Base-by-base conservation (phyloP, 1,139 yeast genomes). In the Trichomonascaceae sp. region DNA sequence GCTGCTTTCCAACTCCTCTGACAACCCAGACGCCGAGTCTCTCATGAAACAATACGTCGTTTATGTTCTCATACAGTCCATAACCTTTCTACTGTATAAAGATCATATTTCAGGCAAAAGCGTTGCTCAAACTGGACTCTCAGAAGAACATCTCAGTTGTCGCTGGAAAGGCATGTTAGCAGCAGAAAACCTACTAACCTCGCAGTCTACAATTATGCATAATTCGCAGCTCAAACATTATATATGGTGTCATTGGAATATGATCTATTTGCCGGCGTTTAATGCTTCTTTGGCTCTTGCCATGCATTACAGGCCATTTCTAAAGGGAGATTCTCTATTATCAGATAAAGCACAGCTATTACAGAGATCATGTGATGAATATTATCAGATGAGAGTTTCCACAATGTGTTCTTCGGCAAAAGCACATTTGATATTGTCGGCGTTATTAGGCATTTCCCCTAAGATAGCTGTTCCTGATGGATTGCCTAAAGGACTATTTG, bases 341-440 rank as follows among this genome's bases (percentile, higher is more conserved):
- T 38, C 36, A 43, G 56, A 43, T 15, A 41, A 43, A 43, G 47
- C 45, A 41, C 49, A 27, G 17, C 51, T 53, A 3, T 50, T 53
- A n/a, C 49, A 51, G 30, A 19, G 41, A 17, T 19, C 44, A 20
- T 43, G 53, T 2, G 27, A 48, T 9, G 53, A 53, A 22, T 53
- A 51, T 41, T 53, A 39, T 27, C 49, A 48, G 12, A 53, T 53
- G 53, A 43, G 56, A 41, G 50, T 53, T 3, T 53, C 53, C 12
- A 51, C 53, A 2, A 51, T 53, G 53, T 53, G 56, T 22, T 53
- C 56, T 12, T 53, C 56, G n/a, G 51, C 56, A n/a, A 47, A 51
- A 19, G 47, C 56, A n/a, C 53, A 53, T 43, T 46, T 53, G n/a
- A 51, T 51, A 3, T 27, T 53, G 10, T 51, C 53, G 2, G 53